Evolutionary conservation across 2,329 filamentous ascomycete species (phyloP), one percentile per base, ranked within the genome.

Genomic region (Curvularia hawaiiensis): DNA sequence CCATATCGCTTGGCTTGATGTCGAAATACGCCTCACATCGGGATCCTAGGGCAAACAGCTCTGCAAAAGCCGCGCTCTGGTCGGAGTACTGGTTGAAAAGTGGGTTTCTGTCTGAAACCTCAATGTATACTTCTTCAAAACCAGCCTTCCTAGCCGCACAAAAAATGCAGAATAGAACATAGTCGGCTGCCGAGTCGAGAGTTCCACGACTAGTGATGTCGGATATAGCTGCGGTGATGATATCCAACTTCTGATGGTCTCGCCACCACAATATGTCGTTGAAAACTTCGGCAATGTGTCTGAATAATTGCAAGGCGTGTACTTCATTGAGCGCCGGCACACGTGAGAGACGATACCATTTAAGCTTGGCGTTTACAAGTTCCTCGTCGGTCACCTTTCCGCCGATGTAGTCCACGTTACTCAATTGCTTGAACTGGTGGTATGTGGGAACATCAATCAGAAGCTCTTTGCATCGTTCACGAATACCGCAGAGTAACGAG

Each of bases 11-110:
- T 1, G 70, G 75, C 41, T 65, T 68, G 48, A 88, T 80, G 57
- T 85, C 85, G 56, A 88, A 86, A 65, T 87, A 88, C 0, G 82
- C 79, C 58, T 87, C 84, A 65, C 86, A 88, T 52, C 85, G 83
- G 3, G 85, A 88, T 1, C 86, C 86, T 1, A 88, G 76, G 0
- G 85, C 85, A 72, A 86, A 88, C 0, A 86, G 81, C 67, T 88
- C 86, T 0, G 85, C 82, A 64, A 88, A 88, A 7, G 84, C 84
- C 31, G 85, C 85, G 14, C 85, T 85, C 69, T 88, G 86, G 55
- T 88, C 86, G 1, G 84, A 78, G 54, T 86, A 85, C 20, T 82
- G 79, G 52, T 86, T 84, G 70, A 86, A 86, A 10, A 87, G 75
- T 0, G 85, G 85, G 63, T 86, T 87, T 8, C 85, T 79, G 65